phyloP scores from a whole-genome alignment of 768 basidiomycete genomes.

The Auricularia sp. region DNA sequence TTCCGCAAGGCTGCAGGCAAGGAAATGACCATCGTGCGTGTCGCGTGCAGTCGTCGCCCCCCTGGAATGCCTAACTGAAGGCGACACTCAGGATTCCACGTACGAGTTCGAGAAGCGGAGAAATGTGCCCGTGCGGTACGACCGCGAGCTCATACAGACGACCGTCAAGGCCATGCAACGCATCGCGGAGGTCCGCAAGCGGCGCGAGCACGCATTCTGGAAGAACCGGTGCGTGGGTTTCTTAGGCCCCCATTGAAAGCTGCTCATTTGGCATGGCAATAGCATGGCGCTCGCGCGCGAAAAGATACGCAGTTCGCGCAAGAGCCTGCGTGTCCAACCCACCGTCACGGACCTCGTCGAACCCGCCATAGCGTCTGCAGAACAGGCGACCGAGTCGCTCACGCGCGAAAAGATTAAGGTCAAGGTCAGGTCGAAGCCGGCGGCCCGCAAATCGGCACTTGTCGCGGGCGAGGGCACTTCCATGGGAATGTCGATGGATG shows the following conservation, averaged over 20 bases:
- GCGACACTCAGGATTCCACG: constrained; percentile 69
- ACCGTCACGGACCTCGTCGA: constrained; percentile 55
- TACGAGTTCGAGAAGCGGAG: constrained; percentile 99
- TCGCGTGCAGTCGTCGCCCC: not conserved
- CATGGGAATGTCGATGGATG: constrained; percentile 74
- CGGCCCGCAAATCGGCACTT: constrained; percentile 44
- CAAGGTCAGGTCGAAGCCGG: constrained; percentile 37
- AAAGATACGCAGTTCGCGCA: constrained; percentile 27
- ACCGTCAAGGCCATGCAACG: constrained; percentile 96
- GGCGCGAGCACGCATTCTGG: constrained; percentile 91
- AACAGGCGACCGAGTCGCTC: constrained; percentile 29
- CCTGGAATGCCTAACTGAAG: too few relatives aligned
- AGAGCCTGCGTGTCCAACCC: constrained; percentile 51
- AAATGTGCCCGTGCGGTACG: constrained; percentile 93
- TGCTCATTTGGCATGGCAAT: constrained; percentile 3
- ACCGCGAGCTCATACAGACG: constrained; percentile 84
- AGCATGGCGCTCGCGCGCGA: constrained; percentile 82
- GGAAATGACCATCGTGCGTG: constrained; percentile 93
- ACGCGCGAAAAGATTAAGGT: constrained; percentile 73
- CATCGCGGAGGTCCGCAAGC: constrained; percentile 80
- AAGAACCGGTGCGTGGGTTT: constrained; percentile 59
- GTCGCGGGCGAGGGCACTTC: constrained; percentile 74
- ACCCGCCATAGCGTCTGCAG: constrained; percentile 40
- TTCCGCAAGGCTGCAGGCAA: constrained; percentile 98
- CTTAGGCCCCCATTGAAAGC: not conserved